Conservation (phyloP, 495 filamentous ascomycete genomes). For the Terfezia claveryi region DNA sequence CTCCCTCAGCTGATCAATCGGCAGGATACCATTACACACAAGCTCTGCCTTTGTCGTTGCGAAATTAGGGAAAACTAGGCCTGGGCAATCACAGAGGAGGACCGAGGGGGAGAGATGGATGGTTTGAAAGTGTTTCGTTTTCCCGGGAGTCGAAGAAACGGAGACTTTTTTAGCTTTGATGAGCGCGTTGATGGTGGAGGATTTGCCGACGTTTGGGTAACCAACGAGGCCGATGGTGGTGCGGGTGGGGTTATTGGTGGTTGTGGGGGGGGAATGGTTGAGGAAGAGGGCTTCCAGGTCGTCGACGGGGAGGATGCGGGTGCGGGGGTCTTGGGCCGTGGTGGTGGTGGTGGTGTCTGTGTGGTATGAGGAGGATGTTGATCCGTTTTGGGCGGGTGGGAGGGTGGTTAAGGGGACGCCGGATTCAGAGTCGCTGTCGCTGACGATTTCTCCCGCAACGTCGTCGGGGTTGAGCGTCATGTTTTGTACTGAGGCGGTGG, state of each 20-base stretch:
- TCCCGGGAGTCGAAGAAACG: constrained; percentile 89
- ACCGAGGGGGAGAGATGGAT: constrained; percentile 78
- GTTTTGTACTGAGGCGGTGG: background rate
- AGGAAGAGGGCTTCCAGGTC: constrained; percentile 83
- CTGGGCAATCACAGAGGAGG: constrained; percentile 92
- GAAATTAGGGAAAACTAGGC: constrained; percentile 97
- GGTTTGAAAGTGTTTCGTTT: constrained; percentile 99
- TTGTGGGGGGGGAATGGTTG: constrained; percentile 37
- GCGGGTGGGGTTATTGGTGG: constrained; percentile 33
- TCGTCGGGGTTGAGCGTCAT: background rate
- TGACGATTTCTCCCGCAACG: background rate
- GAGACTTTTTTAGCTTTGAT: constrained; percentile 97
- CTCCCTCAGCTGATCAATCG: constrained; percentile 91
- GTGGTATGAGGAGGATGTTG: constrained; percentile 56
- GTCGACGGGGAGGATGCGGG: constrained; percentile 69
- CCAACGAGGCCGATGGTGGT: constrained; percentile 84
- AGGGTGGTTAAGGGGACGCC: constrained; percentile 32
- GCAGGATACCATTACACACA: constrained; percentile 84
- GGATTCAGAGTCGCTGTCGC: constrained; percentile 5
- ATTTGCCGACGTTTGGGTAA: constrained; percentile 98
- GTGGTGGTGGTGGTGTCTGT: constrained; percentile 18
- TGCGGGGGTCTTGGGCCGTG: constrained; percentile 33
- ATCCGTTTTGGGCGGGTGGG: constrained; percentile 74
- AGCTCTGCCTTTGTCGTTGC: constrained; percentile 91
- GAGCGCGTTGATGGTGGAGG: constrained; percentile 94